Conservation (phyloP, 306 rosid genomes). For the Quercus variabilis region DNA sequence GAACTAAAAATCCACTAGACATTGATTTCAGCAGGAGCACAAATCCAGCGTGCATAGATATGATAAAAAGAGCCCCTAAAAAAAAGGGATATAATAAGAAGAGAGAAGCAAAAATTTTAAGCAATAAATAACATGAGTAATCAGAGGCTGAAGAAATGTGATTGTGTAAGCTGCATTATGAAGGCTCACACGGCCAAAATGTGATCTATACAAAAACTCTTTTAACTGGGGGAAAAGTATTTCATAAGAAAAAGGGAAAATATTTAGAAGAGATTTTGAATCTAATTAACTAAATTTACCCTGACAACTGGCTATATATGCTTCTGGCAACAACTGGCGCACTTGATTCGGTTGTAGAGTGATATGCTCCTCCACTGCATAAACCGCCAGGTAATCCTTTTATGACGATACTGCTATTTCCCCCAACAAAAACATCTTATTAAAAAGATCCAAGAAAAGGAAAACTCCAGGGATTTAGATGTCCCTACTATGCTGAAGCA, state of each 20-base stretch:
- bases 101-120: constrained; percentile 8
- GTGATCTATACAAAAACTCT: constrained; percentile 46
- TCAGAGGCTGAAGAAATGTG: neutral
- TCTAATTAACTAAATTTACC: constrained; percentile 30
- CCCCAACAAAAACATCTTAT: constrained; percentile 45
- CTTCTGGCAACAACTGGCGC: constrained; percentile 35
- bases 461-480: constrained; percentile 22
- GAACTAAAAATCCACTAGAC: neutral
- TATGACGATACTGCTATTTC: constrained; percentile 12
- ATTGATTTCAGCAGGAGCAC: constrained; percentile 11
- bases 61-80: neutral
- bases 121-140: constrained; percentile 1
- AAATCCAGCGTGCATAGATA: constrained; percentile 13
- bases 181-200: neutral
- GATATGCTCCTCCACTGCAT: constrained; percentile 23
- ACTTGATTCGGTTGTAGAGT: constrained; percentile 26
- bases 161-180: neutral
- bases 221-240: constrained; percentile 16
- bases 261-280: constrained; percentile 24
- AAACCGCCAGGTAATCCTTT: constrained; percentile 27
- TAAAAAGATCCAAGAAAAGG: constrained; percentile 38
- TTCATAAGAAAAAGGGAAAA: neutral
- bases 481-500: constrained; percentile 20
- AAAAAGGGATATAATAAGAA: neutral
- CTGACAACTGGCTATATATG: constrained; percentile 30